A percentile compares a stretch with the other conserved stretches of the same genome.
These are phyloP conservation scores for Candida pseudofarinosa DNA, from an alignment of 805 yeast species.

Conservation along the genomic window DNA sequence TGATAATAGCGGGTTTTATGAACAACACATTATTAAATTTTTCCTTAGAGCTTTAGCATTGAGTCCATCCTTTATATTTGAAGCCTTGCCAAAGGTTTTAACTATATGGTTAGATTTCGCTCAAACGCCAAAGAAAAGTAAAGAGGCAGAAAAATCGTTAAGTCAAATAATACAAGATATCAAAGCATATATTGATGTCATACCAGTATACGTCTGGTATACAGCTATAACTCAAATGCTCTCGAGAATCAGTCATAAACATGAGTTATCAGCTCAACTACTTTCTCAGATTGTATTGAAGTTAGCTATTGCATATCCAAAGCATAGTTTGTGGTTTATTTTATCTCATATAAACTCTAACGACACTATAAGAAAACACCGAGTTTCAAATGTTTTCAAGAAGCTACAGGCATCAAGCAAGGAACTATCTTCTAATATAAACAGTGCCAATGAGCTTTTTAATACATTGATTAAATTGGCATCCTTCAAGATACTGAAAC, in stretches of 20 bases:
- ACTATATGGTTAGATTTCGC: slow-evolving; percentile 88
- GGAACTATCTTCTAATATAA: slow-evolving; percentile 13
- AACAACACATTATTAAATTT: slow-evolving; percentile 49
- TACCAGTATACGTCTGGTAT: slow-evolving; percentile 63
- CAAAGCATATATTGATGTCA: slow-evolving; percentile 38
- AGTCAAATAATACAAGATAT: slow-evolving; percentile 48
- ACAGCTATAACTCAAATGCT: slow-evolving; percentile 81
- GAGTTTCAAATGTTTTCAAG: slow-evolving; percentile 23
- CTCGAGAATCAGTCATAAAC: slow-evolving; percentile 69
- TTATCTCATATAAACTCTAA: slow-evolving; percentile 65
- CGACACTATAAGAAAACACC: slow-evolving; percentile 24
- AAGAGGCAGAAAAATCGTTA: slow-evolving; percentile 34
- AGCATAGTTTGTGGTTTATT: slow-evolving; percentile 82
- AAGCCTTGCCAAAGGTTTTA: slow-evolving; percentile 83
- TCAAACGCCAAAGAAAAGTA: slow-evolving; percentile 19
- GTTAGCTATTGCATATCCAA: slow-evolving; percentile 65
- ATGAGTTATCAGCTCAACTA: slow-evolving; percentile 50
- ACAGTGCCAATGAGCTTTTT: slow-evolving; percentile 32
- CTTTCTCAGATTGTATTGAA: slow-evolving; percentile 55
- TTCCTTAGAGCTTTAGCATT: slow-evolving; percentile 57
- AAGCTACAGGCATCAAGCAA: slow-evolving; percentile 11
- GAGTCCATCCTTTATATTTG: slow-evolving; percentile 67
- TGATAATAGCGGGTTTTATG: slow-evolving; percentile 46
- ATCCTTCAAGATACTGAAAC: slow-evolving; percentile 31
- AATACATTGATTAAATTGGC: slow-evolving; percentile 43